Base-by-base conservation (phyloP, 75 land plant genomes). In the Cupressus sempervirens region DNA sequence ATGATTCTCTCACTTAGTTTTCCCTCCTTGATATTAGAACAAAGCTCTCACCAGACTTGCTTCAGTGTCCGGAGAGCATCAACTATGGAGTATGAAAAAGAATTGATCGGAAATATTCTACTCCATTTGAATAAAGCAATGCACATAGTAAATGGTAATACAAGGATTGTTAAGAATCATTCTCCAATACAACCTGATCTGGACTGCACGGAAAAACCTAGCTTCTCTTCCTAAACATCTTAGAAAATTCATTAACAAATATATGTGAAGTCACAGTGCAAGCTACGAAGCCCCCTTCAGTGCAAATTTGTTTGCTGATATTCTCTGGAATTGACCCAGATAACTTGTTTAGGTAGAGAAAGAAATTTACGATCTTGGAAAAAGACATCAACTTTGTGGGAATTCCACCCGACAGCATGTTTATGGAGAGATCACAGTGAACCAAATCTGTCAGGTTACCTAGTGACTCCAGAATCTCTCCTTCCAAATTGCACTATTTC, bases 11-110 rank as follows among this genome's bases (percentile, higher is more conserved):
- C 43, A 70, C 87, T 89, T 1, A 93, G 89, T 5, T 15, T 84
- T 6, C 94, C 94, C 0, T 86, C 53, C 53, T 82, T 84, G 5
- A 94, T 84, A 74, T 93, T 92, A 16, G 34, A 23, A 73, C 90
- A 88, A 20, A 94, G 84, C 12, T 89, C 87, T 70, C 74, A 46
- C 96, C 96, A 94, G 4, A 80, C 62, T n/a, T 90, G 84, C 65
- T 93, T 90, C 15, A 94, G 86, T 3, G 89, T 38, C 7, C 86
- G 73, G 76, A 94, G 86, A 13, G 94, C 93, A 23, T 93, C 90
- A 7, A 94, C 90, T 0, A 94, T 88, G 80, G 87, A 88, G 85
- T 90, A 90, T 26, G 93, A 91, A 48, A 94, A 94, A n/a, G n/a
- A 30, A 93, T 89, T 52, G 96, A 91, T 77, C 88, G 52, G 15